Evolutionary conservation across 169 alveolate species (phyloP).

Genomic region (Cryptosporidium sp.): DNA sequence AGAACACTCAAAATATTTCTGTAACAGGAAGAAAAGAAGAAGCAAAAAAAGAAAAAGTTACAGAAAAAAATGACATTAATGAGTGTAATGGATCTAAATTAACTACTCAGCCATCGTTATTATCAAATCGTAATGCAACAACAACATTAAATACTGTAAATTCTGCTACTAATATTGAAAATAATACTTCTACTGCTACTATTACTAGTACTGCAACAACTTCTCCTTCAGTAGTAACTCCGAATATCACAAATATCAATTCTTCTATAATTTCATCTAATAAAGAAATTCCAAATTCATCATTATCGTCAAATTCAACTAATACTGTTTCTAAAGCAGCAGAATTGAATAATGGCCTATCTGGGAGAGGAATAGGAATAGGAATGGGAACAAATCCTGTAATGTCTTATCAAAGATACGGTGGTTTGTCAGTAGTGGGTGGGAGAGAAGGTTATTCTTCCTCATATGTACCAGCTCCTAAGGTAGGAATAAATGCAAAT

Average conservation of each 20-base stretch:
- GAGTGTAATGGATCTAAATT: background rate
- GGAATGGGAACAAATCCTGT: background rate
- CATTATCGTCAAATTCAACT: background rate
- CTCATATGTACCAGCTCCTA: conserved; percentile 1
- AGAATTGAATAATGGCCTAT: background rate
- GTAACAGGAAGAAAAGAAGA: background rate
- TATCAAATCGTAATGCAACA: background rate
- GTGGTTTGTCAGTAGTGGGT: background rate
- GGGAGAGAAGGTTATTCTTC: background rate
- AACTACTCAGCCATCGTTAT: background rate
- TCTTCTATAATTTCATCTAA: background rate
- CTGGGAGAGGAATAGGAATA: background rate
- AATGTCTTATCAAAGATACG: background rate
- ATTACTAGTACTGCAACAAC: background rate
- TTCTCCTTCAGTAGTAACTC: background rate
- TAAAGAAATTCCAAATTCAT: background rate
- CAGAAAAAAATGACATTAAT: background rate
- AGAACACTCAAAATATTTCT: background rate
- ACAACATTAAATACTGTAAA: background rate
- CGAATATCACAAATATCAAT: background rate
- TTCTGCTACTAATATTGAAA: background rate
- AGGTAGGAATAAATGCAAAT: background rate
- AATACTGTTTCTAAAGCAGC: background rate
- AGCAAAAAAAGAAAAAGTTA: no score
- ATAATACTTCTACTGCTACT: background rate